Evolutionary conservation across 75 land plant species (phyloP), one percentile per base, ranked within the genome.

Genomic region (Sequoiadendron giganteum): DNA sequence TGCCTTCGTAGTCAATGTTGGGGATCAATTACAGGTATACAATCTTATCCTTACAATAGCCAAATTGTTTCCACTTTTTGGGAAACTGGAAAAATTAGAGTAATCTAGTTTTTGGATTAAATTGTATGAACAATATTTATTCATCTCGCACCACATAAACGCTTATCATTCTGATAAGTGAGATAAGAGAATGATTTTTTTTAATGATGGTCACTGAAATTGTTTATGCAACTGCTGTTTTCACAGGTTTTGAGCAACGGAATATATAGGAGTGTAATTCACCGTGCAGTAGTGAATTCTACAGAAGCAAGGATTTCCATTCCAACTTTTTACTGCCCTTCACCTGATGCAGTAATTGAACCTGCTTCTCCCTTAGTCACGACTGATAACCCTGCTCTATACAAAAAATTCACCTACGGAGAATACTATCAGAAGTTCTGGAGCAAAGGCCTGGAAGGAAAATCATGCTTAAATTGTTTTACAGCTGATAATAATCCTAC

Each of bases 1-100:
- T 58, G 90, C 95, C 25, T 90, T 91, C 73, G 90, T 92, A 16
- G 85, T 95, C 90, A 93, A 94, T 93, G 88, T 95, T 38, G 96
- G 96, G 14, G 95, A 95, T 87, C 96, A 95, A 80, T 88, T 95
- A 70, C 93, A 95, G 94, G 94, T 89, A 85, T 39, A 86, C n/a
- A 38, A 25, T 68, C 28, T 68, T 28, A 28, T 25, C 8, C 28
- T 68, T 25, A 28, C 5, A 16, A 18, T 58, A 58, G 0, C 65
- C 65, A 16, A 58, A 58, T 19, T 15, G 18, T 16, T 58, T 4
- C 65, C 5, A 58, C 15, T 42, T 36, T 36, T 0, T 0, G 38
- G 38, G 38, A 36, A 36, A 36, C 38, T 36, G 38, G 38, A 36
- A 36, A 36, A 36, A 36, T 36, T 36, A 36, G 38, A 36, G 38